phyloP scores from a whole-genome alignment of 148 eudicot species.

The Dysphania ambrosioides region DNA sequence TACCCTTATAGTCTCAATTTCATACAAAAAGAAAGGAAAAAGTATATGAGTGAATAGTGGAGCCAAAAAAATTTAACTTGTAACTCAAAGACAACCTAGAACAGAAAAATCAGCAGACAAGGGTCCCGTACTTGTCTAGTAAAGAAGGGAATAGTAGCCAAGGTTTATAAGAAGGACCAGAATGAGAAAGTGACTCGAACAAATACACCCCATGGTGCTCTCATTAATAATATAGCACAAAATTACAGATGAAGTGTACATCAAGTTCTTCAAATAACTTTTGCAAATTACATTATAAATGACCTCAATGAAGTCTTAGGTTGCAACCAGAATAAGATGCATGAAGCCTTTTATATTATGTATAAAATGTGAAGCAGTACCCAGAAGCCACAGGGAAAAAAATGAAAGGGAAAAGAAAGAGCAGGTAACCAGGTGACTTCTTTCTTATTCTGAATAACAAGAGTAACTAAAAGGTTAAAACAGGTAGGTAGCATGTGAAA shows the following conservation, averaged over 20 bases:
- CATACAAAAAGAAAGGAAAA: neutral
- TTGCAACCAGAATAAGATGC: neutral
- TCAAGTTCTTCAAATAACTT: conserved; percentile 13
- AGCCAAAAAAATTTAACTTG: neutral
- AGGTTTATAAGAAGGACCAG: conserved; percentile 25
- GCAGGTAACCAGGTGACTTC: neutral
- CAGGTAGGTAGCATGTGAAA: neutral
- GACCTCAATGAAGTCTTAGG: neutral
- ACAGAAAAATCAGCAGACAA: conserved; percentile 33
- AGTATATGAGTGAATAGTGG: neutral
- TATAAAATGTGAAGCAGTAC: neutral
- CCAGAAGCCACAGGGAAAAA: neutral
- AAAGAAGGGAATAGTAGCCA: conserved; percentile 24
- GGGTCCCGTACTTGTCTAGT: conserved; percentile 32
- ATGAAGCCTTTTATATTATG: neutral
- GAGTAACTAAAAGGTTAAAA: neutral
- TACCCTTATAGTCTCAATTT: neutral
- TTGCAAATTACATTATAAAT: neutral
- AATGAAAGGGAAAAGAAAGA: neutral
- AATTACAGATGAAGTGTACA: conserved; percentile 15
- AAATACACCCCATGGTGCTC: conserved; percentile 22
- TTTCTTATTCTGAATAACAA: neutral
- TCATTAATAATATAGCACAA: conserved; percentile 15
- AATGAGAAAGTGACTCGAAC: conserved; percentile 24
- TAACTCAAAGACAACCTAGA: conserved; percentile 19